Percentiles rank a stretch among this genome's conserved stretches.
Conservation (phyloP, 2,329 filamentous ascomycete genomes). For the Plenodomus biglobosus region DNA sequence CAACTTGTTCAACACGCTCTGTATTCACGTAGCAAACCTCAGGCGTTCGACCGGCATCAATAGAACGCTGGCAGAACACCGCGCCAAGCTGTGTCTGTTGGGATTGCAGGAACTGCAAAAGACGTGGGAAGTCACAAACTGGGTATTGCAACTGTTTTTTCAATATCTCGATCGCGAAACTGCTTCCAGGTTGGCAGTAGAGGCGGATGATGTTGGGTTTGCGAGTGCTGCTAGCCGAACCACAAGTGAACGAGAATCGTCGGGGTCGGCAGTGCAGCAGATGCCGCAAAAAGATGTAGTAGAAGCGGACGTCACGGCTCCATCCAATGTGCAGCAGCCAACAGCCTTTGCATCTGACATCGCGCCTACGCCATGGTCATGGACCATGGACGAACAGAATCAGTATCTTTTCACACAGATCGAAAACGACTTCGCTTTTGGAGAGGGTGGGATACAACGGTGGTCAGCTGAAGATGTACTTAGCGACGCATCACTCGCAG, state of each 20-base stretch:
- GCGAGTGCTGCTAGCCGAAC: conserved; percentile 11
- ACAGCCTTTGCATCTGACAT: conserved; percentile 4
- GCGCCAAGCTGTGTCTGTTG: conserved; percentile 52
- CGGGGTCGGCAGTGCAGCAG: conserved; percentile 4
- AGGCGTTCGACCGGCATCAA: conserved; percentile 43
- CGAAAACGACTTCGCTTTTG: conserved; percentile 36
- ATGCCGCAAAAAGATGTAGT: conserved; percentile 5
- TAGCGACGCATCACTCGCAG: conserved; percentile 9
- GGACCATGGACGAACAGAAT: conserved; percentile 34
- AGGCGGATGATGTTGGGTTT: conserved; percentile 27
- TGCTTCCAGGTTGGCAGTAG: conserved; percentile 42
- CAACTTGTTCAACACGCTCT: conserved; percentile 52
- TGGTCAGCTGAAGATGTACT: conserved; percentile 24
- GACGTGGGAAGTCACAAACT: conserved; percentile 54
- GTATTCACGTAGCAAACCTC: conserved; percentile 52
- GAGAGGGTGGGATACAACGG: conserved; percentile 28
- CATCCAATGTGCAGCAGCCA: conserved; percentile 7
- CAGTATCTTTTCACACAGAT: conserved; percentile 37
- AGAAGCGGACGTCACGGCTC: conserved; percentile 7
- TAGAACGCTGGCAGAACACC: conserved; percentile 51
- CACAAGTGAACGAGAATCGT: conserved; percentile 6
- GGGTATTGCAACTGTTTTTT: conserved; percentile 54
- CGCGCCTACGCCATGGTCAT: conserved; percentile 27
- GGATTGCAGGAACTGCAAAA: conserved; percentile 53
- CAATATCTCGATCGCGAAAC: conserved; percentile 52